Evolutionary conservation across 352 stramenopile species (phyloP).

Genomic region (Pilasporangium apinafurcum): DNA sequence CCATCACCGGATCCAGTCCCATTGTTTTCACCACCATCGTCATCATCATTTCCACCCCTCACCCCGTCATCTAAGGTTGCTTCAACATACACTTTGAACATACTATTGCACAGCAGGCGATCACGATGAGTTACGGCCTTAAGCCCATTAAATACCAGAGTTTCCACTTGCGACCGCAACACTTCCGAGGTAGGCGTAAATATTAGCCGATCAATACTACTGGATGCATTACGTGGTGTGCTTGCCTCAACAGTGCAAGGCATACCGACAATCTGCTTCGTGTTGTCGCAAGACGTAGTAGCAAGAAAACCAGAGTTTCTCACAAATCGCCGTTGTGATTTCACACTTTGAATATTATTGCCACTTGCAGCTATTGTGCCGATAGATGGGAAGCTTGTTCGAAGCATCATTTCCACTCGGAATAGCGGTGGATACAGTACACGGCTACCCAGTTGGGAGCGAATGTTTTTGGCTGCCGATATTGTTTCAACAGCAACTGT

Average conservation of each 20-base stretch:
- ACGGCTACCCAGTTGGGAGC: neutral
- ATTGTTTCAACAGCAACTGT: too few relatives aligned
- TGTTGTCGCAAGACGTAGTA: neutral
- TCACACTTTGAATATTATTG: neutral
- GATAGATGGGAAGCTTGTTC: constrained; percentile 10
- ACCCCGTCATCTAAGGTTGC: constrained; percentile 38
- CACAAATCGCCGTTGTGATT: constrained; percentile 4
- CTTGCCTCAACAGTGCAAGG: neutral
- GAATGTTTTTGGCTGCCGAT: neutral
- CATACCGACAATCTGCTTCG: neutral
- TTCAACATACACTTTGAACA: constrained; percentile 67
- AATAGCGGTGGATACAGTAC: constrained; percentile 35
- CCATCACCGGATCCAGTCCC: constrained; percentile 30
- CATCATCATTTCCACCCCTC: constrained; percentile 24
- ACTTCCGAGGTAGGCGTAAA: constrained; percentile 45
- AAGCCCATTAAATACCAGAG: constrained; percentile 58
- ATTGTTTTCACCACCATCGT: constrained; percentile 15
- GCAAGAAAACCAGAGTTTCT: constrained; percentile 14
- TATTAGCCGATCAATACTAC: constrained; percentile 24
- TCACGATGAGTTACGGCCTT: constrained; percentile 60
- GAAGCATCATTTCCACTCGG: constrained; percentile 59
- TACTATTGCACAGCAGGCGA: constrained; percentile 47
- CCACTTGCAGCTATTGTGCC: neutral
- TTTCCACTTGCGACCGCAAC: constrained; percentile 64
- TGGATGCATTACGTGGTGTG: neutral